phyloP scores from a whole-genome alignment of 23 red algal genomes.

The Rhodosorus marinus region DNA sequence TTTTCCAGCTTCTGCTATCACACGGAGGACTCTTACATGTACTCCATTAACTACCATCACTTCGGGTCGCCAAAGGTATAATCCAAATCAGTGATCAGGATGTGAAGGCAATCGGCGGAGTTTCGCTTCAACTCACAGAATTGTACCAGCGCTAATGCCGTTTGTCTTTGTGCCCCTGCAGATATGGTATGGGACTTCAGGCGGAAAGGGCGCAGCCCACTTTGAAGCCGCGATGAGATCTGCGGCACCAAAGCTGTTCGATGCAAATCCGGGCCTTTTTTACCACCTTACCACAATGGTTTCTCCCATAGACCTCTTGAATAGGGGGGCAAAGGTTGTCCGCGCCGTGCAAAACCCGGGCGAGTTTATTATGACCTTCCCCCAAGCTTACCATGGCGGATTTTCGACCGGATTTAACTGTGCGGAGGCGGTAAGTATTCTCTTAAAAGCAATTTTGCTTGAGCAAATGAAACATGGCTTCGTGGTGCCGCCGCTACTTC shows the following conservation, averaged over 20 bases:
- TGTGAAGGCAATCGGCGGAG: too few species aligned
- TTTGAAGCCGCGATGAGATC: constrained; percentile 15
- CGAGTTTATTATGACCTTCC: constrained; percentile 55
- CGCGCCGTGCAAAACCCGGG: constrained; percentile 49
- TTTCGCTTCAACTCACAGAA: too few species aligned
- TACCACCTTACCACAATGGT: constrained; percentile 64
- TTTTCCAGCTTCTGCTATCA: constrained; percentile 93
- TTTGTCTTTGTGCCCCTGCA: too few species aligned
- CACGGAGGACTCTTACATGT: constrained; percentile 75
- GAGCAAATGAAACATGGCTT: too few species aligned
- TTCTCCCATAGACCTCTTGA: constrained; percentile 12
- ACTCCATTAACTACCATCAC: constrained; percentile 61
- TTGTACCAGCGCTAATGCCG: too few species aligned
- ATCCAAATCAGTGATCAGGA: too few species aligned
- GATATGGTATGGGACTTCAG: constrained; percentile 33
- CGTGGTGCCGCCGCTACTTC: too few species aligned
- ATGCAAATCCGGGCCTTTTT: constrained; percentile 12
- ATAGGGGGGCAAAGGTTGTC: constrained; percentile 17
- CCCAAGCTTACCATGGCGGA: constrained; percentile 37
- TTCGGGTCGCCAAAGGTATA: constrained; percentile 17
- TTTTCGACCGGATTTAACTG: constrained; percentile 14
- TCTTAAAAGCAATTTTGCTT: too few species aligned
- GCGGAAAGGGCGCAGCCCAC: not conserved
- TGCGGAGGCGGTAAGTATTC: constrained; percentile 35
- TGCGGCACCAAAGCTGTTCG: constrained; percentile 19